Evolutionary conservation across 441 rosid species (phyloP).

Genomic region (Aquilaria agallochum): DNA sequence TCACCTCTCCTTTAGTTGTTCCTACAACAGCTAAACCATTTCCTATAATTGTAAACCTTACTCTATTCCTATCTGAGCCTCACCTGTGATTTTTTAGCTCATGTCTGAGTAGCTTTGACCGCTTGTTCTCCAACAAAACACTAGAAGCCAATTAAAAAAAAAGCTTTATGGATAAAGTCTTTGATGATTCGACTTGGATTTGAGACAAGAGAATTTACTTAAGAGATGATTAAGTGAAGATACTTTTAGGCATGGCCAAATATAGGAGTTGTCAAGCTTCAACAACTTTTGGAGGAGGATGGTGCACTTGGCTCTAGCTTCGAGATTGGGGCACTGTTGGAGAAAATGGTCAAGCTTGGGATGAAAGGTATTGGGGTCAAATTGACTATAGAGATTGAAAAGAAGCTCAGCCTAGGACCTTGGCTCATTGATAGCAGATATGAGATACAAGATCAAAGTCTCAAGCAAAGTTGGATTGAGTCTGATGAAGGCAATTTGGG

Average conservation of each 20-base stretch:
- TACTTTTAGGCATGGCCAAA: slow-evolving; percentile 77
- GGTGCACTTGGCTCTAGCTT: slow-evolving; percentile 90
- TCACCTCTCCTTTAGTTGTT: no score
- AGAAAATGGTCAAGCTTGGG: slow-evolving; percentile 84
- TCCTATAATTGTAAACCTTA: no score
- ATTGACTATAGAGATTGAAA: slow-evolving; percentile 87
- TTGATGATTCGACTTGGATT: slow-evolving; percentile 68
- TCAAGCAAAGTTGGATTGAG: slow-evolving; percentile 82
- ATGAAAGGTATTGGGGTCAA: slow-evolving; percentile 77
- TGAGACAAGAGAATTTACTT: slow-evolving; percentile 68
- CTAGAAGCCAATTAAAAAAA: slow-evolving; percentile 92
- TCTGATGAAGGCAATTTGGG: slow-evolving; percentile 81
- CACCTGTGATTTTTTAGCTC: no score
- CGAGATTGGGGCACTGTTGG: slow-evolving; percentile 65
- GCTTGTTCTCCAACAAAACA: slow-evolving; percentile 71
- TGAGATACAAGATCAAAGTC: slow-evolving; percentile 74
- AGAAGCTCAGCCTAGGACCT: slow-evolving; percentile 88
- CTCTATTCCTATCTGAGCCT: no score
- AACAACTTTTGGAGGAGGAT: slow-evolving; percentile 92
- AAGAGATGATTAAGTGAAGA: slow-evolving; percentile 64
- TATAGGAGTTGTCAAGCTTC: slow-evolving; percentile 80
- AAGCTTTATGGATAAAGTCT: slow-evolving; percentile 77
- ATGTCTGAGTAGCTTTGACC: slow-evolving; percentile 72
- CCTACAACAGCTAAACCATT: no score
- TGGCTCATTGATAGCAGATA: slow-evolving; percentile 91